phyloP scores from a whole-genome alignment of 495 filamentous ascomycete species.

The Trichoderma reesei region DNA sequence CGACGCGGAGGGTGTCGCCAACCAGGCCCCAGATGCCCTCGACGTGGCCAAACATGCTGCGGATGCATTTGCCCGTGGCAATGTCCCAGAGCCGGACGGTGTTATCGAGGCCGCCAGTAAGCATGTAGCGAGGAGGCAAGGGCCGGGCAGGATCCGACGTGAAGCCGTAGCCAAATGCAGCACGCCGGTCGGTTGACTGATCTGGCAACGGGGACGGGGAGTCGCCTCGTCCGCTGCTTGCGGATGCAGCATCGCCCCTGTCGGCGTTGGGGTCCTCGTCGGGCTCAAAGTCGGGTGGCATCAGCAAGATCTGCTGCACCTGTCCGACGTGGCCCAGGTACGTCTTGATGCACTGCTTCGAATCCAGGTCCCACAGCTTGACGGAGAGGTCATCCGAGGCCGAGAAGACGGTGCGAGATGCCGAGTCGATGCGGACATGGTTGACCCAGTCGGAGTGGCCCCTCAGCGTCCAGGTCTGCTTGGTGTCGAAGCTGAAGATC shows the following conservation, averaged over 20 bases:
- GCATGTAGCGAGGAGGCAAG: slow-evolving; percentile 75
- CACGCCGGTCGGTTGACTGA: slow-evolving; percentile 33
- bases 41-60: slow-evolving; percentile 91
- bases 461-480: slow-evolving; percentile 63
- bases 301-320: slow-evolving; percentile 77
- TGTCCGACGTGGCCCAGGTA: slow-evolving; percentile 94
- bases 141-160: slow-evolving; percentile 47
- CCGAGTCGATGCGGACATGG: slow-evolving; percentile 69
- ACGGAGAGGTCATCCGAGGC: slow-evolving; percentile 90
- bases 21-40: slow-evolving; percentile 94
- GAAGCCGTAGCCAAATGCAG: slow-evolving; percentile 49
- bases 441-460: slow-evolving; percentile 95
- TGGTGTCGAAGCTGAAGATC: slow-evolving; percentile 85
- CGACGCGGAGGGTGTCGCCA: slow-evolving; percentile 80
- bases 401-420: slow-evolving; percentile 77
- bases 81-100: slow-evolving; percentile 94
- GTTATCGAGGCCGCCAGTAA: slow-evolving; percentile 81
- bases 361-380: slow-evolving; percentile 89
- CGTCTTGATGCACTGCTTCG: slow-evolving; percentile 60
- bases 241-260: slow-evolving; percentile 44
- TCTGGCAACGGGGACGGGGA: not conserved
- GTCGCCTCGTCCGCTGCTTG: slow-evolving; percentile 25
- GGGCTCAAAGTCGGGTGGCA: slow-evolving; percentile 82
- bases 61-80: slow-evolving; percentile 65
- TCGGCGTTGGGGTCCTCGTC: slow-evolving; percentile 54